Base-by-base conservation (phyloP, 2,329 filamentous ascomycete species). In the Penicillium palitans region DNA sequence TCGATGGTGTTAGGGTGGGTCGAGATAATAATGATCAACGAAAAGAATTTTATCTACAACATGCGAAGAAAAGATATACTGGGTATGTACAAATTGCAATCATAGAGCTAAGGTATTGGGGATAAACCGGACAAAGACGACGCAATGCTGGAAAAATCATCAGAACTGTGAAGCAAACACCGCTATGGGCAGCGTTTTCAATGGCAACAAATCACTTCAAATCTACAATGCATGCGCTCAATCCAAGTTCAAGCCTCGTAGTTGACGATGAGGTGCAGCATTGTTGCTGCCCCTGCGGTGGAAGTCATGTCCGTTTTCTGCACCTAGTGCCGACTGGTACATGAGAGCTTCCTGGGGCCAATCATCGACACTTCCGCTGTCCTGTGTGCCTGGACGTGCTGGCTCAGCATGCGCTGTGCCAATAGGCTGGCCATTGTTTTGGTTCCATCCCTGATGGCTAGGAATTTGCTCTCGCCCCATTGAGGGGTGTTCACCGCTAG, bases 301-400 rank as follows among this genome's bases (percentile, higher is more conserved):
- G 31, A 63, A 55, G 37, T 61, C 66, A 29, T 66, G 63, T 17
- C 59, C 57, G 45, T 62, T 62, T 42, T 69, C 68, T 52, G 33
- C 61, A 17, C 63, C 66, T 39, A 66, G 59, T 21, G 66, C 61
- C 8, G 67, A 71, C 52, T 76, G 73, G 61, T 77, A 78, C 56
- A 76, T 72, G 25, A 77, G 64, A 27, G 76, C 74, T 63, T 78
- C 75, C 52, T 74, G 74, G 3, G 74, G 71, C 75, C 75, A 78
- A 40, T 77, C 74, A 31, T 70, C 66, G n/a, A 65, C 57, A 2
- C 55, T 15, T 19, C 61, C 62, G 33, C 70, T 70, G 33, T 70
- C 68, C 24, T 64, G 59, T 6, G 63, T 67, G 21, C 62, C 57
- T 39, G 65, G 59, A 17, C 56, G 64, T 42, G 53, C 24, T 42